Evolutionary conservation across 1,284 basidiomycete species (phyloP).

Genomic region (Porodaedalea pini): DNA sequence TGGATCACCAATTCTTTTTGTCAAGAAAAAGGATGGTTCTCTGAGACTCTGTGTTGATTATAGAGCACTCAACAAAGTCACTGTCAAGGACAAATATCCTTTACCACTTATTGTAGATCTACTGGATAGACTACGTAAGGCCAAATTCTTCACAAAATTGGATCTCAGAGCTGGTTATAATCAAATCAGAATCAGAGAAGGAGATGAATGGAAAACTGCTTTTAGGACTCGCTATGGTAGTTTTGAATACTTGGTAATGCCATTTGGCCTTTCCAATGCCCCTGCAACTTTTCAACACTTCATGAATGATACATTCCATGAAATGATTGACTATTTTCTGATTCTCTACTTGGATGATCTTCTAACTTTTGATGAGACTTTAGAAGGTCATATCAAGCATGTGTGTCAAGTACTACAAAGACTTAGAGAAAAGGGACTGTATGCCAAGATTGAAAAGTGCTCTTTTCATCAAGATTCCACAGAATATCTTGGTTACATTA

Average conservation of each 20-base stretch:
- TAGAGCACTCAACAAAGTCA: slow-evolving; percentile 38
- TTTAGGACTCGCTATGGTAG: slow-evolving; percentile 28
- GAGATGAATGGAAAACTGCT: slow-evolving; percentile 25
- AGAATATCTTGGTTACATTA: slow-evolving; percentile 20
- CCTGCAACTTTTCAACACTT: slow-evolving; percentile 33
- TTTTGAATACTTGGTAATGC: slow-evolving; percentile 34
- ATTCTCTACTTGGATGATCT: slow-evolving; percentile 30
- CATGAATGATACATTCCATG: slow-evolving; percentile 17
- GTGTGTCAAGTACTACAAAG: slow-evolving; percentile 34
- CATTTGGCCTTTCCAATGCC: slow-evolving; percentile 37
- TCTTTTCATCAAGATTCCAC: neutral
- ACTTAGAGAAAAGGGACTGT: slow-evolving; percentile 33
- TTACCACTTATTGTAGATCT: slow-evolving; percentile 38
- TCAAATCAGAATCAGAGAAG: slow-evolving; percentile 19
- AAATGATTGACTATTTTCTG: no score
- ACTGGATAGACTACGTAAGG: slow-evolving; percentile 29
- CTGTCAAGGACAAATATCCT: slow-evolving; percentile 37
- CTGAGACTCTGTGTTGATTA: slow-evolving; percentile 42
- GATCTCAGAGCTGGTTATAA: slow-evolving; percentile 32
- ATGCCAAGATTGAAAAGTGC: slow-evolving; percentile 12
- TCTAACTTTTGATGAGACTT: slow-evolving; percentile 21
- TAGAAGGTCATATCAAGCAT: slow-evolving; percentile 27
- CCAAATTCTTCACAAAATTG: slow-evolving; percentile 31
- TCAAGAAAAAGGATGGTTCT: slow-evolving; percentile 43
- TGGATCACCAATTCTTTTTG: slow-evolving; percentile 43